These are phyloP conservation scores for Sphaerostilbella broomeana DNA, from an alignment of 2,329 filamentous ascomycete genomes.

Conservation along the genomic window DNA sequence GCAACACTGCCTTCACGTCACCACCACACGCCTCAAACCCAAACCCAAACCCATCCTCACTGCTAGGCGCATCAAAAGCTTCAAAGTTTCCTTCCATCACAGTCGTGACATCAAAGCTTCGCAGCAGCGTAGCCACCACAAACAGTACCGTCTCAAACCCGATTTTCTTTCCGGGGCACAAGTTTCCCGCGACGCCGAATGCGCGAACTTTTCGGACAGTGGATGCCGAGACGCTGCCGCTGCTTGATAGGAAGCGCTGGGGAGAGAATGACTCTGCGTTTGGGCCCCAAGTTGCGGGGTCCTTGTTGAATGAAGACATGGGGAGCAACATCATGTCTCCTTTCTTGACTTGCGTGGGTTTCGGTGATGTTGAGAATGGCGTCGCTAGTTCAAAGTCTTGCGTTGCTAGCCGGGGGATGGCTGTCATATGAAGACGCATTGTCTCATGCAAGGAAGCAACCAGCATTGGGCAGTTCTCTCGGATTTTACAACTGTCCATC, in stretches of 20 bases:
- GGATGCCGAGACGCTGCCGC: slow-evolving; percentile 18
- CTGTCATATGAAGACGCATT: slow-evolving; percentile 27
- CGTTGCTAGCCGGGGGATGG: slow-evolving; percentile 24
- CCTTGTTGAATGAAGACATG: slow-evolving; percentile 27
- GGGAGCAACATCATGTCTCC: slow-evolving; percentile 27
- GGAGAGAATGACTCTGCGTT: slow-evolving; percentile 23
- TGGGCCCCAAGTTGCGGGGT: slow-evolving; percentile 22
- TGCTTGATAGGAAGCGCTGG: slow-evolving; percentile 22
- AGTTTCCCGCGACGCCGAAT: slow-evolving; percentile 27
- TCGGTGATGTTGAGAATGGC: slow-evolving; percentile 13
- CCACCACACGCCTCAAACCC: slow-evolving; percentile 27
- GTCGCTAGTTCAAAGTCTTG: slow-evolving; percentile 22
- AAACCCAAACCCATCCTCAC: slow-evolving; percentile 23
- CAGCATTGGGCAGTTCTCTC: slow-evolving; percentile 24
- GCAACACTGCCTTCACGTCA: too few relatives aligned
- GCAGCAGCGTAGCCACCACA: slow-evolving; percentile 21
- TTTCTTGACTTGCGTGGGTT: slow-evolving; percentile 19
- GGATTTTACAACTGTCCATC: slow-evolving; percentile 20
- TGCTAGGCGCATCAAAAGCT: slow-evolving; percentile 18
- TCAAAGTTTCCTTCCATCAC: slow-evolving; percentile 11
- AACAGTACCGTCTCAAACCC: slow-evolving; percentile 25
- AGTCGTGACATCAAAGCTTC: slow-evolving; percentile 22
- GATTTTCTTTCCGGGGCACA: slow-evolving; percentile 26
- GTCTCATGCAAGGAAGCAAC: slow-evolving; percentile 27
- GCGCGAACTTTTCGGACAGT: slow-evolving; percentile 23